Evolutionary conservation across 208 protist species (phyloP).

Genomic region (Leishmania mexicana): DNA sequence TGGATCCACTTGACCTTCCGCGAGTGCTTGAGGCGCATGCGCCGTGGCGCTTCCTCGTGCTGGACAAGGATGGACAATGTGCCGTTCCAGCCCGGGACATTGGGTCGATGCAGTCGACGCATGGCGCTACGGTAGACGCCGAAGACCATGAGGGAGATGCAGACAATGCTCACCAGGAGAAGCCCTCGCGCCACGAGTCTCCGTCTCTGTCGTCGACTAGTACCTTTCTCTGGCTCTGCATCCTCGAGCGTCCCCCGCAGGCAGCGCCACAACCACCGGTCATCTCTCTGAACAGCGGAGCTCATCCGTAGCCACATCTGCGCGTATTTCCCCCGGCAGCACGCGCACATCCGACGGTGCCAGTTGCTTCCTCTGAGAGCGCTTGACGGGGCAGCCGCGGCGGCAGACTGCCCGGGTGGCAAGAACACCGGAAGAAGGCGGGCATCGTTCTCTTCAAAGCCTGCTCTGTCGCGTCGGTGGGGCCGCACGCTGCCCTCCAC

Average conservation of each 20-base stretch:
- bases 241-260: neutral
- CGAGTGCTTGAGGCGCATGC: neutral
- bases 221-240: neutral
- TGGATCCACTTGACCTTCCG: constrained; percentile 10
- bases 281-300: neutral
- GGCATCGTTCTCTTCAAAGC: neutral
- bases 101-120: neutral
- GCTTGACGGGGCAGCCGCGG: neutral
- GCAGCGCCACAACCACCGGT: neutral
- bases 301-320: neutral
- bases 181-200: neutral
- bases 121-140: neutral
- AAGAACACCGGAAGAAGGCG: neutral
- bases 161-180: neutral
- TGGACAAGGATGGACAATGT: constrained; percentile 4
- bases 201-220: neutral
- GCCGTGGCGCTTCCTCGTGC: constrained; percentile 2
- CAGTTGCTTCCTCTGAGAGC: neutral
- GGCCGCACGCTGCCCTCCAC: neutral
- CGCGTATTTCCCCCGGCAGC: neutral
- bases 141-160: neutral
- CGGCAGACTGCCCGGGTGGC: neutral
- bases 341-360: neutral
- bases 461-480: neutral
- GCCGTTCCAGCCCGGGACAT: constrained; percentile 1